Percentiles rank a stretch among this genome's conserved stretches.
Conservation (phyloP, 1,284 basidiomycete genomes). For the Cystobasidium slooffiae region DNA sequence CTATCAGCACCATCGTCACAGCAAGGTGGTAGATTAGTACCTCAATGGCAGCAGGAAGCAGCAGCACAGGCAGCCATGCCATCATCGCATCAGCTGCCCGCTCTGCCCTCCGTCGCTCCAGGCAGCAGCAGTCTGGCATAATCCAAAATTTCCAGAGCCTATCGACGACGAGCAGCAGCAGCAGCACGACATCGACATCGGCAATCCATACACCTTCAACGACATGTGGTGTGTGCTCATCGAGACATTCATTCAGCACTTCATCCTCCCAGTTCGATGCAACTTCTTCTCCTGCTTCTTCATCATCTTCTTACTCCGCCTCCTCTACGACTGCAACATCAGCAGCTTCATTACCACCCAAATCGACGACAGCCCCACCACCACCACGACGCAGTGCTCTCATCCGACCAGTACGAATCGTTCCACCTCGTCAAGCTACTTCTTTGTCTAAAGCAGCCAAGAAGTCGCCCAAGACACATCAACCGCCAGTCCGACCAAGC, state of each 20-base stretch:
- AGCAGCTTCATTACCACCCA: constrained; percentile 7
- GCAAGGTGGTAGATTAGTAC: background rate
- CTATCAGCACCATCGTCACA: background rate
- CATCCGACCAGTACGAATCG: constrained; percentile 40
- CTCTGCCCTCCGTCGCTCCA: constrained; percentile 12
- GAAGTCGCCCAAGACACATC: constrained; percentile 17
- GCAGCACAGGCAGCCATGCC: constrained; percentile 11
- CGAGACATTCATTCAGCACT: constrained; percentile 16
- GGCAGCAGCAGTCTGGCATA: constrained; percentile 16
- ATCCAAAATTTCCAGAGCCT: constrained; percentile 21
- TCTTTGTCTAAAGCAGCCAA: constrained; percentile 1
- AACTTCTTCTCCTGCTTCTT: constrained; percentile 19
- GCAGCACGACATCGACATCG: background rate
- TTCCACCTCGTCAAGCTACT: constrained; percentile 24
- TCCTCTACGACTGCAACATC: constrained; percentile 9
- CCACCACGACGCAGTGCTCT: constrained; percentile 21
- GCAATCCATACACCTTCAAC: background rate
- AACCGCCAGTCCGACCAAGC: constrained; percentile 16
- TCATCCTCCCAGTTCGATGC: background rate
- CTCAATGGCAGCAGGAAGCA: constrained; percentile 16
- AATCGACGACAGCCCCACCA: constrained; percentile 16
- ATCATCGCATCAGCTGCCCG: constrained; percentile 16
- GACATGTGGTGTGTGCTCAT: constrained; percentile 17
- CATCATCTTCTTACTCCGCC: constrained; percentile 42
- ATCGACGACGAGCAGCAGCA: background rate